Evolutionary conservation across 1,139 yeast genomes (phyloP).

Genomic region (Meyerozyma elateridarum): DNA sequence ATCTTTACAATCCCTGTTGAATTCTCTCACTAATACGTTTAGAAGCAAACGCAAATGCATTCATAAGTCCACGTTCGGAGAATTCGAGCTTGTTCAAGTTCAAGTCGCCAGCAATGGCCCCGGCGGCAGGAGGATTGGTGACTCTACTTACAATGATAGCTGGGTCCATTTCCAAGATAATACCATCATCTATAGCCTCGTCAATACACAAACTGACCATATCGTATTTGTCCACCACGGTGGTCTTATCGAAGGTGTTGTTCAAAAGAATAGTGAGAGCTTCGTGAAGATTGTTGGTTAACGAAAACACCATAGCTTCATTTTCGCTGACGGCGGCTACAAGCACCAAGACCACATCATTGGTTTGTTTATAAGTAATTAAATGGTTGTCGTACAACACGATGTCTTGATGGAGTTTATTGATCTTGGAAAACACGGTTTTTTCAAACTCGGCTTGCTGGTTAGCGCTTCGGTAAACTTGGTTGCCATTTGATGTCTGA

Average conservation of each 20-base stretch:
- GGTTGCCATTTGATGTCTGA: constrained; percentile 30
- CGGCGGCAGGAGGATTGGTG: constrained; percentile 61
- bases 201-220: constrained; percentile 81
- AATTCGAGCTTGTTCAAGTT: constrained; percentile 68
- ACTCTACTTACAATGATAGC: constrained; percentile 85
- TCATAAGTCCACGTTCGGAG: constrained; percentile 80
- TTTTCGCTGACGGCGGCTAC: constrained; percentile 78
- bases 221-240: constrained; percentile 80
- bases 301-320: constrained; percentile 76
- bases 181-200: constrained; percentile 89
- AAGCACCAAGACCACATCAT: constrained; percentile 65
- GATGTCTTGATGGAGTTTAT: constrained; percentile 77
- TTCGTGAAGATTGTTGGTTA: constrained; percentile 73
- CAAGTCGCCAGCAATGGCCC: constrained; percentile 42
- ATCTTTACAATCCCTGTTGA: constrained; percentile 59
- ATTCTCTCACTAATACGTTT: constrained; percentile 82
- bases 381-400: constrained; percentile 73
- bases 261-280: constrained; percentile 74
- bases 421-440: constrained; percentile 66
- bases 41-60: constrained; percentile 86
- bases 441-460: constrained; percentile 77
- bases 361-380: constrained; percentile 81
- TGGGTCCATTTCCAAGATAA: constrained; percentile 86
- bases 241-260: constrained; percentile 71
- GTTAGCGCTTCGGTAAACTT: constrained; percentile 38